phyloP scores from a whole-genome alignment of 495 filamentous ascomycete genomes.

The Penicillium atrosanguineum region DNA sequence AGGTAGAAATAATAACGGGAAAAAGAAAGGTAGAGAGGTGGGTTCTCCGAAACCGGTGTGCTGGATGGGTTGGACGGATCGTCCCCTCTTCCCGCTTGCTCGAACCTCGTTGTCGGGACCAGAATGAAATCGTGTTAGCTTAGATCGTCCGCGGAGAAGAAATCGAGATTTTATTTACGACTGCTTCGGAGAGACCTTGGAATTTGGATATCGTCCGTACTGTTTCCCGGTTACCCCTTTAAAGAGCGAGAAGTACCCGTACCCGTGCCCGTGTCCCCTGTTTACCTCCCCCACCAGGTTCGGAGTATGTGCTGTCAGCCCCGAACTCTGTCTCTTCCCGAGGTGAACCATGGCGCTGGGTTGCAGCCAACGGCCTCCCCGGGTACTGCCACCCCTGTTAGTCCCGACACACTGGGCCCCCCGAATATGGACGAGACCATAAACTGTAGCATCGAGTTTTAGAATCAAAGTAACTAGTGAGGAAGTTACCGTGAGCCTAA shows the following conservation, averaged over 20 bases:
- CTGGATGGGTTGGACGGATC: neutral
- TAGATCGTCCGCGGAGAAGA: neutral
- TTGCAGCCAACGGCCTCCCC: slow-evolving; percentile 23
- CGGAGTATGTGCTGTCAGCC: slow-evolving; percentile 8
- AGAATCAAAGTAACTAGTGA: no score
- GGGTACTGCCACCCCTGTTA: neutral
- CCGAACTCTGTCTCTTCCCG: slow-evolving; percentile 28
- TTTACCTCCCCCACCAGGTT: no score
- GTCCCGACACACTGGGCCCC: slow-evolving; percentile 33
- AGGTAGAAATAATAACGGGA: neutral
- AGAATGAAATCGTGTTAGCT: neutral
- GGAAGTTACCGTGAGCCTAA: neutral
- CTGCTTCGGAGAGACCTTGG: no score
- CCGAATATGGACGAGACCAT: slow-evolving; percentile 6
- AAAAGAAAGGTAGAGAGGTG: neutral
- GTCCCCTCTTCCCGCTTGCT: neutral
- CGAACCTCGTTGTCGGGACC: neutral
- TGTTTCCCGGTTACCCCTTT: no score
- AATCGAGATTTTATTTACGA: neutral
- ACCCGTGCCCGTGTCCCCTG: no score
- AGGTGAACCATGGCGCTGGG: slow-evolving; percentile 46
- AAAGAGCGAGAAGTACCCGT: no score
- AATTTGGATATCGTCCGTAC: no score
- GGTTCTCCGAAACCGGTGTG: neutral
- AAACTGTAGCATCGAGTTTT: no score